Percentiles rank a stretch among this genome's conserved stretches.
Conservation (phyloP, 1,139 yeast species). For the Hemisphaericaspora xylanilytica region DNA sequence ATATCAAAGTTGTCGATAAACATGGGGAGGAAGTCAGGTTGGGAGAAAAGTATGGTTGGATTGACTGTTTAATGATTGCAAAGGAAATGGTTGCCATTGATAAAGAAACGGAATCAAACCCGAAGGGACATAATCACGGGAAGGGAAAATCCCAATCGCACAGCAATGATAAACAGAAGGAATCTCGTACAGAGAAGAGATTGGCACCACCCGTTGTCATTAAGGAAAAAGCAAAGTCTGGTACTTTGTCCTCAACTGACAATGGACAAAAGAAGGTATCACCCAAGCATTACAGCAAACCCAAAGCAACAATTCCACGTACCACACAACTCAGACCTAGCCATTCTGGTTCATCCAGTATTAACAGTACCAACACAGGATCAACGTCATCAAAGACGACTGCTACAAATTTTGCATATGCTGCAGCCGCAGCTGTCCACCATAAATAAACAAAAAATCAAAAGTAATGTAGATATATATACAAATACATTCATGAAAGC, state of each 20-base stretch:
- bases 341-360: no score
- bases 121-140: neutral
- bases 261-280: neutral
- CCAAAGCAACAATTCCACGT: neutral
- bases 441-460: slow-evolving; percentile 17
- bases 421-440: slow-evolving; percentile 50
- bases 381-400: neutral
- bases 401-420: slow-evolving; percentile 39
- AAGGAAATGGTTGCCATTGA: slow-evolving; percentile 31
- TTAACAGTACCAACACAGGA: no score
- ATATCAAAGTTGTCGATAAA: slow-evolving; percentile 39
- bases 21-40: slow-evolving; percentile 32
- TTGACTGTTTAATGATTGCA: slow-evolving; percentile 45
- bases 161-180: no score
- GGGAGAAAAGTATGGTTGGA: slow-evolving; percentile 45
- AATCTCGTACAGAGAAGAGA: no score
- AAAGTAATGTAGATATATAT: no score
- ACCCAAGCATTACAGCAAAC: neutral
- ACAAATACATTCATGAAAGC: no score
- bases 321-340: neutral
- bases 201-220: no score
- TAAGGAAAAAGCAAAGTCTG: slow-evolving; percentile 1
- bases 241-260: neutral
- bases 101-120: slow-evolving; percentile 1
- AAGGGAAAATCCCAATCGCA: no score